These are phyloP conservation scores for Globisporangium canariense DNA, from an alignment of 352 stramenopile genomes.

Conservation along the genomic window DNA sequence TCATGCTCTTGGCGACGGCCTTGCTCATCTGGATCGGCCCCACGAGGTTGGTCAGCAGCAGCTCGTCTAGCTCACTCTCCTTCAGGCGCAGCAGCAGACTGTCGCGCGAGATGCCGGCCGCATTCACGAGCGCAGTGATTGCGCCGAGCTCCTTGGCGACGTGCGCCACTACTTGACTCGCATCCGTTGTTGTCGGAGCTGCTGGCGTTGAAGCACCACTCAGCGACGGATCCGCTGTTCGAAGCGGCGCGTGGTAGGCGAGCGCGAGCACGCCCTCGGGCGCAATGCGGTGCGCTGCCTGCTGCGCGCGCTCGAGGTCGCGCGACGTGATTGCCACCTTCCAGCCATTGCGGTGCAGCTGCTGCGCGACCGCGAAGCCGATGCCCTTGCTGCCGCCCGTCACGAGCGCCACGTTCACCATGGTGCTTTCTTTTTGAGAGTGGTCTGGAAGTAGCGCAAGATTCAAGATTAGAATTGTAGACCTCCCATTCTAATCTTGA, in stretches of 20 bases:
- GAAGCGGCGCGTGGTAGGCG: slow-evolving; percentile 51
- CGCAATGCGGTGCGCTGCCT: slow-evolving; percentile 45
- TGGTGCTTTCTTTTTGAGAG: not conserved
- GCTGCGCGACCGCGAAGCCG: slow-evolving; percentile 62
- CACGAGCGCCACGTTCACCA: slow-evolving; percentile 44
- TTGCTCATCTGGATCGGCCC: slow-evolving; percentile 72
- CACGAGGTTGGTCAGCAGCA: slow-evolving; percentile 75
- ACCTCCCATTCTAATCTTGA: too few relatives aligned
- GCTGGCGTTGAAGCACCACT: not conserved
- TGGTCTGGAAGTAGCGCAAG: too few relatives aligned
- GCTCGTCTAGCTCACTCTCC: slow-evolving; percentile 55
- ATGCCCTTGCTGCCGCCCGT: slow-evolving; percentile 81
- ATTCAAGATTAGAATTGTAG: too few relatives aligned
- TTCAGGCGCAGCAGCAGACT: slow-evolving; percentile 66
- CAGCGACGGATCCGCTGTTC: not conserved
- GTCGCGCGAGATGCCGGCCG: slow-evolving; percentile 66
- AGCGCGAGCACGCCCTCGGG: slow-evolving; percentile 38
- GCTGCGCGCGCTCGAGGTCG: slow-evolving; percentile 43
- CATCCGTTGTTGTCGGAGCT: slow-evolving; percentile 13
- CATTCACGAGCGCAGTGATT: slow-evolving; percentile 69
- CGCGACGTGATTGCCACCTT: slow-evolving; percentile 71
- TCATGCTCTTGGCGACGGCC: slow-evolving; percentile 72
- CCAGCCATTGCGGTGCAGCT: slow-evolving; percentile 65
- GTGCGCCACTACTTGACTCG: slow-evolving; percentile 37
- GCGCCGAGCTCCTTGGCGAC: slow-evolving; percentile 35